Evolutionary conservation across 192 early-diverging fungal genomes (phyloP).

Genomic region (Dispira parvispora): DNA sequence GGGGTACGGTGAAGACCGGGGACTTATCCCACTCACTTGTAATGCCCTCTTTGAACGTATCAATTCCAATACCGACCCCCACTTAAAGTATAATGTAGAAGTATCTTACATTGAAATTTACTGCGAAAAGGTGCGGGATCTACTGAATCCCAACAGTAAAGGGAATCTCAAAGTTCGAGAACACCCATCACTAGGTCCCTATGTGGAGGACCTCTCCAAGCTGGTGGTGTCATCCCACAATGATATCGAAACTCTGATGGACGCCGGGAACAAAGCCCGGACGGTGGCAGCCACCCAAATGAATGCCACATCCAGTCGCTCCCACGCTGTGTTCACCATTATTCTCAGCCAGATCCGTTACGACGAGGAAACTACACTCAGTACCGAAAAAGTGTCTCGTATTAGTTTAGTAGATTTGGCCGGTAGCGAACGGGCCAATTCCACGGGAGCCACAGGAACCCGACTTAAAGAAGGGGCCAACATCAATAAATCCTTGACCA

Average conservation of each 20-base stretch:
- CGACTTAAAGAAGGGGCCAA: conserved; percentile 84
- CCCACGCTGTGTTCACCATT: conserved; percentile 72
- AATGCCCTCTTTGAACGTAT: conserved; percentile 60
- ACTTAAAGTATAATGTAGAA: conserved; percentile 42
- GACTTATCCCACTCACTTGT: conserved; percentile 79
- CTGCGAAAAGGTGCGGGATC: conserved; percentile 66
- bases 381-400: conserved; percentile 59
- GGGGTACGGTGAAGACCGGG: conserved; percentile 58
- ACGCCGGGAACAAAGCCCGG: conserved; percentile 59
- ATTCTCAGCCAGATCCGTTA: conserved; percentile 47
- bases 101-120: conserved; percentile 90
- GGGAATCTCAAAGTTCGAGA: conserved; percentile 66
- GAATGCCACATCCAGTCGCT: conserved; percentile 82
- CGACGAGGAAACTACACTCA: conserved; percentile 30
- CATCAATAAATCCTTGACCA: conserved; percentile 86
- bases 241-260: conserved; percentile 58
- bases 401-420: conserved; percentile 82
- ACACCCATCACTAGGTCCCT: conserved; percentile 63
- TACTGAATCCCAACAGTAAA: conserved; percentile 59
- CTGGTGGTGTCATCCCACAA: conserved; percentile 58
- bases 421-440: conserved; percentile 78
- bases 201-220: conserved; percentile 82
- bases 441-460: conserved; percentile 67
- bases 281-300: conserved; percentile 88
- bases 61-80: conserved; percentile 19